Percentiles rank a stretch among this genome's conserved stretches.
Conservation (phyloP, 202 grass and related monocot species). For the Carex sylvatica region DNA sequence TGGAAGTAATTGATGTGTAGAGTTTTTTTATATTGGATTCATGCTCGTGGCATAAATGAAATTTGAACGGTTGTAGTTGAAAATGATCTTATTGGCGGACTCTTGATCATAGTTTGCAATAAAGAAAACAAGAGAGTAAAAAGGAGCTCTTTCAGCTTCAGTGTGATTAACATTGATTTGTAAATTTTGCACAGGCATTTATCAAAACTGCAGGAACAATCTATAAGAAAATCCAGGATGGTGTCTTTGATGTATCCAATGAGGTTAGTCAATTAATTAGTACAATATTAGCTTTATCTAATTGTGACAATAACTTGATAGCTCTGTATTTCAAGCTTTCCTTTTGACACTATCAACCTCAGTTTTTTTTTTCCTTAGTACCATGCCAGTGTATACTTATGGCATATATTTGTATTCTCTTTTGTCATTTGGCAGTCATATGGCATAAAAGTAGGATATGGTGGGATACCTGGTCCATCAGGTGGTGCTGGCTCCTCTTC, state of each 20-base stretch:
- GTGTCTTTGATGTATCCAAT: slow-evolving; percentile 95
- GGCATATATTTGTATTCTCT: neutral
- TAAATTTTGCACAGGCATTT: slow-evolving; percentile 58
- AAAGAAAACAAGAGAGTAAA: neutral
- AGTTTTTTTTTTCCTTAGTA: neutral
- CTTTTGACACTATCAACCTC: neutral
- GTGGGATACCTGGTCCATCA: slow-evolving; percentile 51
- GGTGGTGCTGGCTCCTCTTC: slow-evolving; percentile 70
- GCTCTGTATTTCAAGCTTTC: neutral
- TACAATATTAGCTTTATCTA: neutral
- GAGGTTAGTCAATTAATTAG: slow-evolving; percentile 51
- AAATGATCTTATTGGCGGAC: neutral
- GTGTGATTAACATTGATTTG: slow-evolving; percentile 12
- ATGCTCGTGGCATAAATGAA: neutral
- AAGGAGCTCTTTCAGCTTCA: slow-evolving; percentile 1
- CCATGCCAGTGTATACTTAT: neutral
- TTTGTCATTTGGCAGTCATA: slow-evolving; percentile 56
- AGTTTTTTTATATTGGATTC: neutral
- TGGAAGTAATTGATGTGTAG: neutral
- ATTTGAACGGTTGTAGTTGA: slow-evolving; percentile 4
- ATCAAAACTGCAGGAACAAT: slow-evolving; percentile 89
- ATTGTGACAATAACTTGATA: slow-evolving; percentile 12
- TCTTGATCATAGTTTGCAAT: neutral
- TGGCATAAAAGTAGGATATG: slow-evolving; percentile 96
- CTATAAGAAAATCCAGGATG: slow-evolving; percentile 99